phyloP scores from a whole-genome alignment of 2,329 filamentous ascomycete species.

The Chrysoporthe austroafricana region DNA sequence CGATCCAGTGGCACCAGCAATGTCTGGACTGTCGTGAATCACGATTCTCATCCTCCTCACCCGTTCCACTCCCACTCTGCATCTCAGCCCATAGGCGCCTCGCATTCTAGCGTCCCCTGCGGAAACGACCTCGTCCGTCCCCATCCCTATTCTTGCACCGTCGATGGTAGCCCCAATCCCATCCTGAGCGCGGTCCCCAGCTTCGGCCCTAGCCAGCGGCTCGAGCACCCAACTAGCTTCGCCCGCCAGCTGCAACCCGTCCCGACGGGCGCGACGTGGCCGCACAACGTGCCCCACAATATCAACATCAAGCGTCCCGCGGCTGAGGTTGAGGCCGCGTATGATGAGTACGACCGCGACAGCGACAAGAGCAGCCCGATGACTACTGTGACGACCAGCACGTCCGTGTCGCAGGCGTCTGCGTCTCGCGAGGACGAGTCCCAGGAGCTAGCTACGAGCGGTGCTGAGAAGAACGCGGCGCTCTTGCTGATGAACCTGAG shows the following conservation, averaged over 20 bases:
- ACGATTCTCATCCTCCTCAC: slow-evolving; percentile 17
- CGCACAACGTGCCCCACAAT: not conserved
- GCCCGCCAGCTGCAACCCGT: slow-evolving; percentile 17
- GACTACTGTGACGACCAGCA: slow-evolving; percentile 20
- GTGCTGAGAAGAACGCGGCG: slow-evolving; percentile 51
- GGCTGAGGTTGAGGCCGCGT: slow-evolving; percentile 34
- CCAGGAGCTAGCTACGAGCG: slow-evolving; percentile 30
- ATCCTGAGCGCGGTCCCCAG: slow-evolving; percentile 51
- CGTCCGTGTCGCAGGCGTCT: slow-evolving; percentile 16
- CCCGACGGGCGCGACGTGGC: slow-evolving; percentile 9
- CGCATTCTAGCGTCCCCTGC: slow-evolving; percentile 27
- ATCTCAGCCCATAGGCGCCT: slow-evolving; percentile 19
- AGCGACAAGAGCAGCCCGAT: slow-evolving; percentile 30
- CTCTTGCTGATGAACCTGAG: slow-evolving; percentile 53
- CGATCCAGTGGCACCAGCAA: slow-evolving; percentile 14
- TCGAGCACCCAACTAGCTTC: slow-evolving; percentile 21
- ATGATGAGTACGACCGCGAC: slow-evolving; percentile 31
- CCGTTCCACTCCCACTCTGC: slow-evolving; percentile 19
- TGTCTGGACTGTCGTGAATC: slow-evolving; percentile 35
- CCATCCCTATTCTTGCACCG: slow-evolving; percentile 30
- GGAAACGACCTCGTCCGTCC: slow-evolving; percentile 3
- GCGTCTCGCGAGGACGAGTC: slow-evolving; percentile 19
- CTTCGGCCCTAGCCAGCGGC: slow-evolving; percentile 31
- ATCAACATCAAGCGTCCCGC: slow-evolving; percentile 25
- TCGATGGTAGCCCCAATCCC: slow-evolving; percentile 40